Evolutionary conservation across 305 asterid genomes (phyloP), one percentile per base, ranked within the genome.

Genomic region (Fraxinus velutina): DNA sequence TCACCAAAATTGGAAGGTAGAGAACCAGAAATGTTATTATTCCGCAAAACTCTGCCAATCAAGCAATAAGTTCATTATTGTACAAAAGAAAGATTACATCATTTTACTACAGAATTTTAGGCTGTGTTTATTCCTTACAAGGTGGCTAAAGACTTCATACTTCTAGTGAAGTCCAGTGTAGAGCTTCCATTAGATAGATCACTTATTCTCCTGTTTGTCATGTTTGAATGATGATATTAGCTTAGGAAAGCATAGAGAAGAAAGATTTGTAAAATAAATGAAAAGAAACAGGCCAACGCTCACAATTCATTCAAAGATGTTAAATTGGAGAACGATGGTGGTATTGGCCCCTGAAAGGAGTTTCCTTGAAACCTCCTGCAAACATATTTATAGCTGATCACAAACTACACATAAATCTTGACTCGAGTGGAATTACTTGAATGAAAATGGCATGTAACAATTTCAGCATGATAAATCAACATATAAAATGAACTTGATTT

Each of bases 11-110:
- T 84, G 12, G 89, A 85, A 78, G 98, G 97, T 68, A 94, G 73
- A 64, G 91, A 76, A 77, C 97, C 96, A 72, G 98, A 93, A 80
- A 95, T 84, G 55, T 94, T 92, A 86, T 89, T 93, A 85, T 95
- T 95, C 78, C 97, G 89, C 86, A 95, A 86, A 83, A 91, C 80
- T 80, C 99, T 95, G 91, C 78, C 75, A 64, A 72, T 82, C 29
- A 47, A 44, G 76, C 19, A 42, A 34, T 21, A 30, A 27, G 44
- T 47, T 32, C 64, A 10, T 66, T 78, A n/a, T 32, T 30, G 21
- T 55, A 55, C 36, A 76, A 29, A 27, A 22, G 22, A 52, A 47
- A 36, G 37, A 83, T 3, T 15, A 22, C 2, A 55, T 36, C 64
- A 21, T 1, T 17, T 37, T 50, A 17, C 13, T 39, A 21, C 27